Base-by-base conservation (phyloP, 345 rosid genomes). In the Pistacia vera region DNA sequence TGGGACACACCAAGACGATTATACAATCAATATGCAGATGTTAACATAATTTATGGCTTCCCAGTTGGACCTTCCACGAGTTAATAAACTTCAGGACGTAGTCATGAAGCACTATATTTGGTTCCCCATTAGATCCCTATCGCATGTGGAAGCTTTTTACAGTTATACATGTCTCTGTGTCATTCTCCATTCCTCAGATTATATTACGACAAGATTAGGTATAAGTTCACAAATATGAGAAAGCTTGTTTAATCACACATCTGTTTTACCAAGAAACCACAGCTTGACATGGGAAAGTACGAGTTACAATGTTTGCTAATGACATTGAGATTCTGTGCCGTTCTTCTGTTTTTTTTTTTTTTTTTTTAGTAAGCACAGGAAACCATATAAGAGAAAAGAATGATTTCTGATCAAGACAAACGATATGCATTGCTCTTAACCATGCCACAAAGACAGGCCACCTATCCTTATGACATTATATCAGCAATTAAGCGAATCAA, bases 371-470 rank as follows among this genome's bases (percentile, higher is more conserved):
- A 44, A 30, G 46, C 28, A 28, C 33, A 12, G 13, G 57, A 72
- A 48, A 4, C 68, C 18, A 51, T 12, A 17, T 11, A 62, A 52
- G 10, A 38, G 55, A 30, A 65, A 57, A 14, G 57, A 52, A 41
- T 13, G 41, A 52, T 51, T 74, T 73, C 70, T 57, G 59, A 54
- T 36, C 11, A 33, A 74, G 30, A 63, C 55, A 51, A 68, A 52
- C 10, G 12, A 68, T 28, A 68, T 22, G 11, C 11, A 8, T 51
- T 46, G 71, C 25, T 13, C 55, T 68, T 51, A 49, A 64, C 25
- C 51, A 28, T 13, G 22, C 51, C 54, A 22, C 30, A 48, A 28
- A 55, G 38, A 64, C 25, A n/a, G 61, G 36, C 25, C 18, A 48
- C 57, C 28, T 10, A 22, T 54, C 6, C 17, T 14, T 16, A 25